A percentile compares a stretch with the other conserved stretches of the same genome.
phyloP scores from a whole-genome alignment of 345 rosid species.

The Gossypium herbaceum region DNA sequence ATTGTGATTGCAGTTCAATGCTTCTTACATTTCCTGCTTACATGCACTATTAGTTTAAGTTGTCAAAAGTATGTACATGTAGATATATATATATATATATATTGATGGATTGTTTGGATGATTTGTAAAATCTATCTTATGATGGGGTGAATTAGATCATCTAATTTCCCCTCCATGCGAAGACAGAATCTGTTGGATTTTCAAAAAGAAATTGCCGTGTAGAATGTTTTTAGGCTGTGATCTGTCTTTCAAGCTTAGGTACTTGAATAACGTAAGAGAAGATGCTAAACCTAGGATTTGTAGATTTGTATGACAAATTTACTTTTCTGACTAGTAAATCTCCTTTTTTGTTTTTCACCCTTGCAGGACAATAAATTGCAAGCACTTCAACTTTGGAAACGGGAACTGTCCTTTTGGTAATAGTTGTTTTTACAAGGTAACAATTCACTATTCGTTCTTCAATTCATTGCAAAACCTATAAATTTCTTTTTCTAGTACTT shows the following conservation, averaged over 20 bases:
- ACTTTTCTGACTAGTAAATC: neutral
- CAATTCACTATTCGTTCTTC: neutral
- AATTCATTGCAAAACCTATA: neutral
- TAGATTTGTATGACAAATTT: neutral
- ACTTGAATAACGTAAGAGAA: neutral
- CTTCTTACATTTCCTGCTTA: slow-evolving; percentile 1
- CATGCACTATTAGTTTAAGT: neutral
- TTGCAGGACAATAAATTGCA: slow-evolving; percentile 83
- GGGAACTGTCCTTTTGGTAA: slow-evolving; percentile 77
- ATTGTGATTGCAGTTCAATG: slow-evolving; percentile 11
- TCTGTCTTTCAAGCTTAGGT: neutral
- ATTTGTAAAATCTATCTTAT: neutral
- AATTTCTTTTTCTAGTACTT: neutral
- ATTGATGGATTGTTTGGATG: slow-evolving; percentile 2
- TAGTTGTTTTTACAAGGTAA: slow-evolving; percentile 96
- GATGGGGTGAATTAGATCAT: neutral
- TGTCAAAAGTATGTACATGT: neutral
- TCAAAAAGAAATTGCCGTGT: neutral
- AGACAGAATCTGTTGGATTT: neutral
- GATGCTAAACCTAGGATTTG: no score
- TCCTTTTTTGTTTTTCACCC: neutral
- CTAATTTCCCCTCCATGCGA: neutral
- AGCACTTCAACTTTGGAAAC: slow-evolving; percentile 52
- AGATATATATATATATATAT: neutral
- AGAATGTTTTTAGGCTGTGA: neutral